Percentiles rank a stretch among this genome's conserved stretches.
These are phyloP conservation scores for Termitomyces sp. DNA, from an alignment of 768 basidiomycete genomes.

Conservation along the genomic window DNA sequence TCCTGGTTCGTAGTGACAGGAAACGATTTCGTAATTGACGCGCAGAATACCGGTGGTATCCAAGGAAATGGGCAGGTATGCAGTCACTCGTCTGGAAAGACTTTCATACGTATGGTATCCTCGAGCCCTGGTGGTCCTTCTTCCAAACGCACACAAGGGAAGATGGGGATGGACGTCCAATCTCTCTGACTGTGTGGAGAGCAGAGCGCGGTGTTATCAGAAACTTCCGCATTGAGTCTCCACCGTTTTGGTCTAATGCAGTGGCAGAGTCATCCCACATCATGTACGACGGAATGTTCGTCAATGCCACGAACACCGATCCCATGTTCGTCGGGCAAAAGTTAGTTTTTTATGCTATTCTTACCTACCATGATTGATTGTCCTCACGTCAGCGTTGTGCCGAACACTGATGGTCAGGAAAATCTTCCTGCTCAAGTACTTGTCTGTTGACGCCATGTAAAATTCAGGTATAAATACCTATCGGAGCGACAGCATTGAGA, in stretches of 20 bases:
- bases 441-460: not conserved
- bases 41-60: conserved; percentile 50
- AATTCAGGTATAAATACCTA: conserved; percentile 48
- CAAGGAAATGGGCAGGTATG: conserved; percentile 53
- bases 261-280: conserved; percentile 45
- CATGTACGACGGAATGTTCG: conserved; percentile 50
- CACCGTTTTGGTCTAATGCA: conserved; percentile 58
- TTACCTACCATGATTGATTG: not conserved
- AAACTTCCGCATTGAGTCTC: conserved; percentile 46
- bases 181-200: conserved; percentile 45
- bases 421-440: not conserved
- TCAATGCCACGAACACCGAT: conserved; percentile 54
- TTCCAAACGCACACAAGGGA: conserved; percentile 38
- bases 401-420: conserved; percentile 53
- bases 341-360: conserved; percentile 22
- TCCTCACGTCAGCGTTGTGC: conserved; percentile 35
- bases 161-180: conserved; percentile 56
- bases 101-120: not conserved
- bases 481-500: conserved; percentile 38
- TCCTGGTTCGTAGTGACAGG: conserved; percentile 63
- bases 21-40: conserved; percentile 48
- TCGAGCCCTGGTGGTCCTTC: conserved; percentile 51
- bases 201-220: conserved; percentile 35
- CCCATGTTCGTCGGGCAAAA: conserved; percentile 44
- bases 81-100: not conserved